Base-by-base conservation (phyloP, 148 eudicot genomes). In the Rhododendron henanense region DNA sequence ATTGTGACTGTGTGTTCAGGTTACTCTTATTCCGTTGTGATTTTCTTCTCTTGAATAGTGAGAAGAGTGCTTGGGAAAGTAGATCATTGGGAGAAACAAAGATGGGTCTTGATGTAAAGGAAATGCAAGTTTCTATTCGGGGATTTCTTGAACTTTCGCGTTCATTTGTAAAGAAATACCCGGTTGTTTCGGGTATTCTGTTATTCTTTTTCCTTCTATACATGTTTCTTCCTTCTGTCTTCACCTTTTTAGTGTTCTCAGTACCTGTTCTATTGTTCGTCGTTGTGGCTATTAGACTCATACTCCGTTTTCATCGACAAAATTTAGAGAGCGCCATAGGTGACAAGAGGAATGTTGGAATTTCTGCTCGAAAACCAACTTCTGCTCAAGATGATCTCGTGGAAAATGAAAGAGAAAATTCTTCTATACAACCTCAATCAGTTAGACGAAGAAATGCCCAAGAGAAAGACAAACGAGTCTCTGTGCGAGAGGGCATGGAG, bases 91-190 rank as follows among this genome's bases (percentile, higher is more conserved):
- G 74, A 59, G 53, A 53, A 15, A 67, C 18, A 55, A 80, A 88
- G 63, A 96, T 96, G 96, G 94, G 85, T 77, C 85, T 93, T 82
- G 93, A 92, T 90, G 89, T 85, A 37, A 90, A 91, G 82, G 93
- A 89, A 79, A 48, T 95, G 39, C 92, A 91, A 92, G 79, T 86
- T 37, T 87, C 74, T 75, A 28, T 90, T 55, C 82, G 86, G 69
- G 88, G 87, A 90, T 35, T 91, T 83, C 55, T 91, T 81, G 84
- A 87, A 67, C 67, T 87, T 88, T 85, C 90, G 28, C 47, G 69
- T 65, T 84, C 86, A 84, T 90, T 88, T 69, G 84, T 89, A 73
- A 88, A 88, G 82, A 89, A 89, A 45, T 88, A 90, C 82, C 98
- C 98, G 61, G 44, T 88, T 28, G 84, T 90, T 83, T 87, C 92